A percentile compares a stretch with the other conserved stretches of the same genome.
phyloP scores from a whole-genome alignment of 1,284 basidiomycete genomes.

The Cerrena zonata region DNA sequence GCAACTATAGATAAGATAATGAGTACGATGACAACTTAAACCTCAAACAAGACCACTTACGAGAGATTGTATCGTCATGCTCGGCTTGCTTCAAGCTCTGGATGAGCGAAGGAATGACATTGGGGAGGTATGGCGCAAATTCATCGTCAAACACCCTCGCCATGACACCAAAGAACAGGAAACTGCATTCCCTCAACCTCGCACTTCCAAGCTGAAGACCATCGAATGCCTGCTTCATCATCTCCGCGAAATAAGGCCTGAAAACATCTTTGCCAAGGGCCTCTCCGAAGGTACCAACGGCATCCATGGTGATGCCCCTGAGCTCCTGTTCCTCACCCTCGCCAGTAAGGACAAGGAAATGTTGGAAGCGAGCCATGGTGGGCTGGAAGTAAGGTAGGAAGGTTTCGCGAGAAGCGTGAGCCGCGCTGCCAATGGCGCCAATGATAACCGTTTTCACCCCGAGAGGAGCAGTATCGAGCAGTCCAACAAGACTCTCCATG shows the following conservation, averaged over 20 bases:
- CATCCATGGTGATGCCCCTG: slow-evolving; percentile 96
- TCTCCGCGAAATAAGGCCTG: slow-evolving; percentile 89
- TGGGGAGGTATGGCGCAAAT: slow-evolving; percentile 83
- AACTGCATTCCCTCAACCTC: slow-evolving; percentile 90
- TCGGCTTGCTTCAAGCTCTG: slow-evolving; percentile 83
- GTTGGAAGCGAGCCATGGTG: slow-evolving; percentile 85
- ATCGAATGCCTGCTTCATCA: slow-evolving; percentile 94
- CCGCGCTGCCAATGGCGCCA: slow-evolving; percentile 95
- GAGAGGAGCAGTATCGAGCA: slow-evolving; percentile 83
- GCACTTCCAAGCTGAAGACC: slow-evolving; percentile 85
- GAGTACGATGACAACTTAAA: slow-evolving; percentile 1
- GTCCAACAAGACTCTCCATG: slow-evolving; percentile 89
- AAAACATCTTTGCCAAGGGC: slow-evolving; percentile 93
- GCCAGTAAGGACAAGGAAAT: slow-evolving; percentile 76
- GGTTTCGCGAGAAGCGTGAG: slow-evolving; percentile 90
- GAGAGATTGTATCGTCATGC: slow-evolving; percentile 51
- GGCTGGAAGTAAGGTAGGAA: slow-evolving; percentile 95
- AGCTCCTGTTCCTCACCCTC: slow-evolving; percentile 91
- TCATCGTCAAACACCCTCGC: slow-evolving; percentile 93
- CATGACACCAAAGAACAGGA: slow-evolving; percentile 99
- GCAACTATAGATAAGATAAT: not conserved
- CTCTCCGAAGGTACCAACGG: slow-evolving; percentile 95
- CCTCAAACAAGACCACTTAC: slow-evolving; percentile 25
- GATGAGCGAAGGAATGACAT: slow-evolving; percentile 84
- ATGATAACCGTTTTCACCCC: slow-evolving; percentile 93